Evolutionary conservation across 495 filamentous ascomycete species (phyloP).

Genomic region (Xylaria venustula): DNA sequence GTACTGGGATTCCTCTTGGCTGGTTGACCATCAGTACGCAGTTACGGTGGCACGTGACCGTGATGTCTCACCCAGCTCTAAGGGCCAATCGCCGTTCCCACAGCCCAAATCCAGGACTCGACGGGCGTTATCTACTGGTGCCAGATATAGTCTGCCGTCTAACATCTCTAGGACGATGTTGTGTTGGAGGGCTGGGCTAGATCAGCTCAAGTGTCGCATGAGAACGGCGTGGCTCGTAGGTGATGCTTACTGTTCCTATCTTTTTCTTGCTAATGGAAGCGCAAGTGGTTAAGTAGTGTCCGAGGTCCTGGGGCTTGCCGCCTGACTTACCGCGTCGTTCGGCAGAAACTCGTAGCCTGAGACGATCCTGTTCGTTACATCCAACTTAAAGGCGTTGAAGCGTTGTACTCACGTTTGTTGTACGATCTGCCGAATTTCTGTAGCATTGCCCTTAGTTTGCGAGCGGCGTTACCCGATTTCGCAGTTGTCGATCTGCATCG

Average conservation of each 20-base stretch:
- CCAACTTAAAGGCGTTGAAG: background rate
- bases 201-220: background rate
- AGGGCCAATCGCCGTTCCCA: constrained; percentile 4
- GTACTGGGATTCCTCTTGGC: constrained; percentile 8
- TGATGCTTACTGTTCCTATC: constrained; percentile 5
- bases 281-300: background rate
- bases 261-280: constrained; percentile 5
- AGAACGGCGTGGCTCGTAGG: background rate
- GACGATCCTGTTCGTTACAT: background rate
- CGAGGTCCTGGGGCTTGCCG: background rate
- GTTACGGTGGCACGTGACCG: background rate
- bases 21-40: background rate
- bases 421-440: constrained; percentile 11
- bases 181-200: constrained; percentile 4
- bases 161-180: constrained; percentile 8
- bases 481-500: background rate
- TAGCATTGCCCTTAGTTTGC: background rate
- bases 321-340: constrained; percentile 12
- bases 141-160: constrained; percentile 9
- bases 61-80: constrained; percentile 1
- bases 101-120: constrained; percentile 11
- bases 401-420: constrained; percentile 3
- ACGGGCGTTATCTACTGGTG: constrained; percentile 3
- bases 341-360: constrained; percentile 11
- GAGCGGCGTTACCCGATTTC: background rate